Percentiles rank a stretch among this genome's conserved stretches.
phyloP scores from a whole-genome alignment of 225 moss, liverwort and hornwort genomes.

The Polytrichum formosum region DNA sequence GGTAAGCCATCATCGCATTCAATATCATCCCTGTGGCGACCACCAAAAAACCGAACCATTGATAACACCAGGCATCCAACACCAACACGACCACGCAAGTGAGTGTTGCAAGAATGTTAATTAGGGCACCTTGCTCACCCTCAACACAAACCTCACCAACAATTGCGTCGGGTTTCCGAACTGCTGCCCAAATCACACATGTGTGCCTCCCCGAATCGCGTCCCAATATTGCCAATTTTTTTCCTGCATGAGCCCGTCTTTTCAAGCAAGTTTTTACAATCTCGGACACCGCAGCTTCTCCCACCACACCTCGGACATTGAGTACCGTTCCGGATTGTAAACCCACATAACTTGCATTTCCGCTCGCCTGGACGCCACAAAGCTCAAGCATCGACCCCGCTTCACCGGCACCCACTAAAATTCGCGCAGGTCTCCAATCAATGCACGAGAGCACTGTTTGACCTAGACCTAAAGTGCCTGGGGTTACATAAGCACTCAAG shows the following conservation, averaged over 20 bases:
- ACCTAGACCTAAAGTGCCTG: constrained; percentile 10
- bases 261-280: not conserved
- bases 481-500: constrained; percentile 10
- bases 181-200: not conserved
- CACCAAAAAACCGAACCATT: constrained; percentile 7
- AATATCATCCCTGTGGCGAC: constrained; percentile 14
- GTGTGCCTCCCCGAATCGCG: not conserved
- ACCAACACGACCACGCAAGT: not conserved
- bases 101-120: not conserved
- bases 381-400: constrained; percentile 20
- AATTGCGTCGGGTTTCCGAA: not conserved
- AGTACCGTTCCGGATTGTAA: constrained; percentile 7
- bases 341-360: constrained; percentile 8
- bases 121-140: not conserved
- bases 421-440: constrained; percentile 20
- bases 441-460: constrained; percentile 23
- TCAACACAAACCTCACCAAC: not conserved
- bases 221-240: not conserved
- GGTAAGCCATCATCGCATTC: constrained; percentile 6
- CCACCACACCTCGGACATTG: constrained; percentile 18
- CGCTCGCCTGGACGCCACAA: constrained; percentile 9
- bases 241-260: not conserved
- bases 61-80: not conserved
- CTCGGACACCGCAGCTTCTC: constrained; percentile 9
- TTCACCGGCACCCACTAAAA: constrained; percentile 9